Percentiles rank a stretch among this genome's conserved stretches.
Evolutionary conservation across 140 eudicot species (phyloP).

Genomic region (Oenanthe javanica): DNA sequence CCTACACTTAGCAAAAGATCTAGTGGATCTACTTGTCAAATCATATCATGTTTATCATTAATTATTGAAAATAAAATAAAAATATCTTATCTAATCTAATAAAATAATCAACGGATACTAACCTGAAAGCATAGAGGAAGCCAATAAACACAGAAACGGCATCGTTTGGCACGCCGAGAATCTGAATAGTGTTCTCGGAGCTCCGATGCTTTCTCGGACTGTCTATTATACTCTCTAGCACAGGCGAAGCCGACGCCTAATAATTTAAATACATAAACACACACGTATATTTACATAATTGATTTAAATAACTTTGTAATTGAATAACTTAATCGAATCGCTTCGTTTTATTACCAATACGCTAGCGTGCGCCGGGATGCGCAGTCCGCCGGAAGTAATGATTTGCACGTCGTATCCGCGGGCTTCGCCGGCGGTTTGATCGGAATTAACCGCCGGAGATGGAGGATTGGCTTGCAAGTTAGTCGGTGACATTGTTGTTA

Average conservation of each 20-base stretch:
- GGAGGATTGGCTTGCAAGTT: conserved; percentile 16
- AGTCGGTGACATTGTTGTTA: background rate
- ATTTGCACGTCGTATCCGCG: conserved; percentile 46
- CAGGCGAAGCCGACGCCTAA: conserved; percentile 80
- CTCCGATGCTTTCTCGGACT: conserved; percentile 55
- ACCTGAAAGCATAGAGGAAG: conserved; percentile 67
- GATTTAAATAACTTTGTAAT: background rate
- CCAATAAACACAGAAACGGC: conserved; percentile 73
- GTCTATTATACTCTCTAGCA: conserved; percentile 56
- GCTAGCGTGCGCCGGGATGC: conserved; percentile 68
- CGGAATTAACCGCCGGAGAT: conserved; percentile 20
- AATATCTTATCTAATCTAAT: too few relatives aligned
- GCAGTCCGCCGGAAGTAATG: conserved; percentile 68
- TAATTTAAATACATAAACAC: background rate
- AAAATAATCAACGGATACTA: conserved; percentile 11
- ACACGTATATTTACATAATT: background rate
- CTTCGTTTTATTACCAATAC: conserved; percentile 58
- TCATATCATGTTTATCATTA: background rate
- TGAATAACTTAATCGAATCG: background rate
- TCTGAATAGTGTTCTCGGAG: conserved; percentile 53
- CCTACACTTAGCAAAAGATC: background rate
- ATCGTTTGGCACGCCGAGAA: conserved; percentile 83
- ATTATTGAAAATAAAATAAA: background rate
- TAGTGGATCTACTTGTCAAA: background rate
- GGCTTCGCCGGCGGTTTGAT: conserved; percentile 29